Conservation (phyloP, 2,329 filamentous ascomycete genomes). For the Fusarium compactum region DNA sequence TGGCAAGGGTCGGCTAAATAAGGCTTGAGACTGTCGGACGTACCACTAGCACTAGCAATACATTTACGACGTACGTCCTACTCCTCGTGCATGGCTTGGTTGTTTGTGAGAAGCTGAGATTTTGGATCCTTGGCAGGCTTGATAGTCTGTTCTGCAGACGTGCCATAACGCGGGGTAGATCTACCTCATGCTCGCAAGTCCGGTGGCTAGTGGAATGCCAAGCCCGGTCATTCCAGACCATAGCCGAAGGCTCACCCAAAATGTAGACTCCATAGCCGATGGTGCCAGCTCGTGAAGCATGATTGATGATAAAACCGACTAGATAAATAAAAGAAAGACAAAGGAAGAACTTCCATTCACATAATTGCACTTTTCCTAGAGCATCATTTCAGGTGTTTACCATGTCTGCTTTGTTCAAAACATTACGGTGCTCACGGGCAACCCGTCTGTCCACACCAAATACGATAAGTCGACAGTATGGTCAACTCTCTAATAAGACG, state of each 20-base stretch:
- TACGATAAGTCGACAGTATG: no score
- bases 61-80: rapidly evolving
- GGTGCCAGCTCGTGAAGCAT: neutral
- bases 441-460: no score
- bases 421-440: no score
- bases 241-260: neutral
- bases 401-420: no score
- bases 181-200: neutral
- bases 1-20: neutral
- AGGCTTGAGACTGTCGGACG: no score
- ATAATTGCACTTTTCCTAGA: no score
- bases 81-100: rapidly evolving
- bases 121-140: rapidly evolving
- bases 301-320: no score
- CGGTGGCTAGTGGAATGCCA: neutral
- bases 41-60: no score
- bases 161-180: neutral
- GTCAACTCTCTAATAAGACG: no score
- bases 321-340: no score
- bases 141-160: rapidly evolving
- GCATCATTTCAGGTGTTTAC: no score
- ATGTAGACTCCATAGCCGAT: neutral
- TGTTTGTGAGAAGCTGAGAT: neutral
- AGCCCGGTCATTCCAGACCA: neutral
- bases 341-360: no score